Evolutionary conservation across 768 basidiomycete genomes (phyloP), one percentile per base, ranked within the genome.

Genomic region (Pleurotus salmoneostramineus): DNA sequence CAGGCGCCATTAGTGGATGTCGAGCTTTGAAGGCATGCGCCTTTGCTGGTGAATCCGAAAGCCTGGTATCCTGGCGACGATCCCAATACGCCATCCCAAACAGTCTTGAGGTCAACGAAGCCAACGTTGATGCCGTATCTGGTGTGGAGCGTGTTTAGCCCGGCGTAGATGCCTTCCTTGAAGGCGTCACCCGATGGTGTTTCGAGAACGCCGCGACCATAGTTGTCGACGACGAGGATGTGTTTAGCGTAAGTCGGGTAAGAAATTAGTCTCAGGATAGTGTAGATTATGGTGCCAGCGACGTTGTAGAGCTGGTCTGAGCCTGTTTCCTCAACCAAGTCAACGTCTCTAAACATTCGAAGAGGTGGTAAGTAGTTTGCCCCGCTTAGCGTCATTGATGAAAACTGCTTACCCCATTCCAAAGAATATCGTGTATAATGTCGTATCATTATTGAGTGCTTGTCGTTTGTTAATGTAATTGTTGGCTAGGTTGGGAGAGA

Each of bases 361-460:
- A 35, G 45, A 7, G 17, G 4, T 33, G 15, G n/a, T 52, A 14
- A 52, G 50, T 36, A 10, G 37, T 3, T 27, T 27, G 21, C 17
- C 21, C 7, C 12, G 33, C n/a, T 35, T 21, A 14, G 4, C 10
- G 50, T 12, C 15, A 11, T 36, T 7, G 35, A 57, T 15, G 17
- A 34, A 11, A 14, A 65, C 11, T n/a, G 12, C 79, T 64, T 49
- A 81, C 78, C 76, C 78, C 46, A 82, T 83, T 10, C 82, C 82
- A 60, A 83, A 80, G 69, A 83, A 84, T 7, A 78, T 58, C 0
- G 74, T 70, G 51, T 82, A 83, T 5, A 84, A 70, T 5, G 82
- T 83, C 2, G 74, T 76, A 4, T 71, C 65, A 0, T 76, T 71
- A 56, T 79, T 69, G 1, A 74, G 66, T 0, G 66, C 37, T 12